A percentile compares a stretch with the other conserved stretches of the same genome.
Evolutionary conservation across 768 basidiomycete species (phyloP).

Genomic region (Rubroboletus satanas): DNA sequence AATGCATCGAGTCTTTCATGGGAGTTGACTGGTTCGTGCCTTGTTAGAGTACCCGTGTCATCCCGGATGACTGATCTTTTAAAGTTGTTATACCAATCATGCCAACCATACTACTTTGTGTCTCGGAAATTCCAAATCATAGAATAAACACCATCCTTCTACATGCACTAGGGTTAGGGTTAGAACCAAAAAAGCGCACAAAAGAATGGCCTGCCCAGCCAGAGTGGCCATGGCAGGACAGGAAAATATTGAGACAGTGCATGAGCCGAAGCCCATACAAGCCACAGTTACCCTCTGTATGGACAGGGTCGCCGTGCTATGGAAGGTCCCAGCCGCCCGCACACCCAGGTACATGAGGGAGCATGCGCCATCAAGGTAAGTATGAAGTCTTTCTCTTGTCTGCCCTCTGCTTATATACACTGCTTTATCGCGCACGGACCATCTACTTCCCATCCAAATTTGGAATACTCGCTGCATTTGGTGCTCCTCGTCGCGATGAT

Average conservation of each 20-base stretch:
- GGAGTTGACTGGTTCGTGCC: not conserved
- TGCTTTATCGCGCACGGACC: conserved; percentile 26
- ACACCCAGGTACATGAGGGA: conserved; percentile 51
- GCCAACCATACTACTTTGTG: too few relatives aligned
- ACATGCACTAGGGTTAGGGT: conserved; percentile 42
- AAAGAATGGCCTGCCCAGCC: conserved; percentile 45
- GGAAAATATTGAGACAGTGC: conserved; percentile 82
- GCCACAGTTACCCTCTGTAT: conserved; percentile 49
- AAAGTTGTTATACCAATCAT: not conserved
- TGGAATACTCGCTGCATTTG: not conserved
- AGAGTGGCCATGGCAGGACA: conserved; percentile 58
- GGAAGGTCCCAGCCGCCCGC: conserved; percentile 52
- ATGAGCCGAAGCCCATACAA: conserved; percentile 73
- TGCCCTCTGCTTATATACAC: conserved; percentile 39
- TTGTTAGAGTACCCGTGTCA: conserved; percentile 17
- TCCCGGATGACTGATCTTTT: conserved; percentile 20
- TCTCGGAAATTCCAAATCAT: too few relatives aligned
- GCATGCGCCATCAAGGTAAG: conserved; percentile 63
- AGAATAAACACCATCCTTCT: too few relatives aligned
- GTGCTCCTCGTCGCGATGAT: not conserved
- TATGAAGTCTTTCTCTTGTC: too few relatives aligned
- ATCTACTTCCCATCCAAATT: not conserved
- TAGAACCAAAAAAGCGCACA: conserved; percentile 33
- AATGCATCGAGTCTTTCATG: not conserved
- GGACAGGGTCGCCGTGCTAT: conserved; percentile 76